Percentiles rank a stretch among this genome's conserved stretches.
These are phyloP conservation scores for Fusarium floridanum DNA, from an alignment of 2,329 filamentous ascomycete genomes.

Conservation along the genomic window DNA sequence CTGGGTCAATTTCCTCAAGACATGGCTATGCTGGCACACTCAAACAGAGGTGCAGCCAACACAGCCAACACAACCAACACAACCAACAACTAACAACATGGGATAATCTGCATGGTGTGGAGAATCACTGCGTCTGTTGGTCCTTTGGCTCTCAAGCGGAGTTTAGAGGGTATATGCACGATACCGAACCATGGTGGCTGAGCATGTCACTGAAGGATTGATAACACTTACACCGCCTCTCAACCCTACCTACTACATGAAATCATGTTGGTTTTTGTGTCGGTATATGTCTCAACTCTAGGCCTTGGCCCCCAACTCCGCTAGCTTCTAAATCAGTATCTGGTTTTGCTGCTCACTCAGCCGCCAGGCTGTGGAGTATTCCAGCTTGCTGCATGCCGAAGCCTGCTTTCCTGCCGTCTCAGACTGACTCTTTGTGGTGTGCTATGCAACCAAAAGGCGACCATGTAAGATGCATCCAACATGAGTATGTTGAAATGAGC, in stretches of 20 bases:
- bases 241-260: background rate
- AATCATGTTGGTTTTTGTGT: background rate
- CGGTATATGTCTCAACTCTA: background rate
- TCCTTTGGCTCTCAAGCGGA: background rate
- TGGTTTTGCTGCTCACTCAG: background rate
- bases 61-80: background rate
- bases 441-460: background rate
- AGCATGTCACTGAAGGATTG: background rate
- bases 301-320: background rate
- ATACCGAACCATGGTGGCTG: background rate
- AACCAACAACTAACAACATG: background rate
- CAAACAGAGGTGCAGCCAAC: background rate
- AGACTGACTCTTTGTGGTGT: background rate
- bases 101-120: background rate
- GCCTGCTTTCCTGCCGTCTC: background rate
- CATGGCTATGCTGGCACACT: background rate
- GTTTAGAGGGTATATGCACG: background rate
- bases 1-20: background rate
- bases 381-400: background rate
- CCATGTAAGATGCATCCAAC: background rate
- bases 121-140: background rate
- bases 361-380: background rate
- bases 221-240: background rate
- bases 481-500: background rate
- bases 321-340: background rate